Evolutionary conservation across 106 monocot genomes (phyloP).

Genomic region (Dendrobium nobile): DNA sequence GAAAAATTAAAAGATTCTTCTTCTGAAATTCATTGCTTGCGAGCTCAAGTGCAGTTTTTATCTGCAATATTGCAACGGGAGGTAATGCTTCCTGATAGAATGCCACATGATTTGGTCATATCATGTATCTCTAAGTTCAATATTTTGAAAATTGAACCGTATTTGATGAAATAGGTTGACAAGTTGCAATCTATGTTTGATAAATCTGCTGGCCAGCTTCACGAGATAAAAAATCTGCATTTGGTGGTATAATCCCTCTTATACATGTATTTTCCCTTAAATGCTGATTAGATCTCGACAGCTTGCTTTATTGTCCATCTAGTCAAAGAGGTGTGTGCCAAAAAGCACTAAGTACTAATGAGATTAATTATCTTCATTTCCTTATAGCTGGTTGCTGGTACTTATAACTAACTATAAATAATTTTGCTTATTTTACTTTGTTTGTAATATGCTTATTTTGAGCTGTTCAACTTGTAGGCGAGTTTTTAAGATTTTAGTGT

Average conservation of each 20-base stretch:
- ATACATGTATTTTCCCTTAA: neutral
- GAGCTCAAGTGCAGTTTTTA: constrained; percentile 79
- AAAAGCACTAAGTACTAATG: neutral
- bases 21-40: constrained; percentile 60
- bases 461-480: neutral
- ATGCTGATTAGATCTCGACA: neutral
- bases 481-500: too few relatives aligned
- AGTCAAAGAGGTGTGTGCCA: neutral
- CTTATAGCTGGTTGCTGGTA: neutral
- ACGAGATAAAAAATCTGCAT: constrained; percentile 57
- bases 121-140: neutral
- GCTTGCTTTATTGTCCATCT: neutral
- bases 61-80: constrained; percentile 50
- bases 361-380: neutral
- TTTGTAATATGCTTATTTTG: neutral
- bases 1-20: constrained; percentile 56
- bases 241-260: constrained; percentile 35
- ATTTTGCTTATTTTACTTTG: neutral
- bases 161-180: constrained; percentile 32
- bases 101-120: neutral
- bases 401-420: neutral
- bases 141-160: neutral
- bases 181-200: constrained; percentile 41
- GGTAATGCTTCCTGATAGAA: constrained; percentile 25
- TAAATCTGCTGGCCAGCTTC: constrained; percentile 41